Evolutionary conservation across 768 basidiomycete species (phyloP), one percentile per base, ranked within the genome.

Genomic region (Tremella fuciformis): DNA sequence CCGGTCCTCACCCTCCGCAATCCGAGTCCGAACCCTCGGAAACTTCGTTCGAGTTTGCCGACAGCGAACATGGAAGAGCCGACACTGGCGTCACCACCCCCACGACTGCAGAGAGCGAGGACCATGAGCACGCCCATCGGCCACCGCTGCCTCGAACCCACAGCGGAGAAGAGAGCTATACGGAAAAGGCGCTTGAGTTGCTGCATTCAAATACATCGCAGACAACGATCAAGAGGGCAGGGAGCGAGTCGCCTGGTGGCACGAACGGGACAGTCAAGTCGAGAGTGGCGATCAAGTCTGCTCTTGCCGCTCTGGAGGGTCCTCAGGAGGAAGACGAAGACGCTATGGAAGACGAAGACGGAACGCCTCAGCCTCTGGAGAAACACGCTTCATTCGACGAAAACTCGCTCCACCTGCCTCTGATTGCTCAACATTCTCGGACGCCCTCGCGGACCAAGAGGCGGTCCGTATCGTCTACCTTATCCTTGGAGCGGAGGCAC

Each of bases 371-470:
- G 61, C 40, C 37, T 63, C 22, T 46, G 22, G 42, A 22, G 22
- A 61, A 64, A 21, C 57, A 41, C 13, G 26, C 51, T 52, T 34
- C 51, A n/a, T 53, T 64, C 42, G 73, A 71, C 24, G 69, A 77
- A 13, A 70, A 68, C 21, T 58, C 53, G 69, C 80, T 13, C 83
- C 89, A 24, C 85, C 86, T 25, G 73, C 82, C 90, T 3, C 79
- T 78, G 2, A 34, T 34, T 11, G 69, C 76, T 2, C 60, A 63
- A 15, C 75, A 77, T 57, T 76, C 85, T 21, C 88, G 93, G 11
- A 99, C 94, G 0, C 94, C 94, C 3, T 91, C 87, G 2, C 85
- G 93, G 11, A 98, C 94, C 1, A 99, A 99, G 75, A 86, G 94
- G 3, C 88, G 94, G 21, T 96, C 92, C 1, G 87, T 97, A 4